A percentile compares a stretch with the other conserved stretches of the same genome.
Evolutionary conservation across 2,329 filamentous ascomycete species (phyloP).

Genomic region (Monosporascus cannonballus): DNA sequence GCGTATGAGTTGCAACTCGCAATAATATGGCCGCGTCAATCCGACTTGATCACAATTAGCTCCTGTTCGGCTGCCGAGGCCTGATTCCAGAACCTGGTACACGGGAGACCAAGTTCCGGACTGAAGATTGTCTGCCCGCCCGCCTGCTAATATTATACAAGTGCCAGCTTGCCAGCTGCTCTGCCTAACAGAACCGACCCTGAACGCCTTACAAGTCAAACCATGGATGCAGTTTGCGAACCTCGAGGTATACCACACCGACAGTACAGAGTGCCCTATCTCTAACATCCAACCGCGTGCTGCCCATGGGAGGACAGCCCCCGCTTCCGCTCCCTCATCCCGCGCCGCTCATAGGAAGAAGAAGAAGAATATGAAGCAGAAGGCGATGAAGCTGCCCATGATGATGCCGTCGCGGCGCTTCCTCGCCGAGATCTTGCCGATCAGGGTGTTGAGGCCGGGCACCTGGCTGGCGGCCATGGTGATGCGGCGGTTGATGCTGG

Average conservation of each 20-base stretch:
- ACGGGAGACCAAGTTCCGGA: background rate
- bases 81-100: background rate
- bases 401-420: slow-evolving; percentile 94
- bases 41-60: background rate
- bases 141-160: background rate
- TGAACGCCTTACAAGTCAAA: slow-evolving; percentile 1
- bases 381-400: slow-evolving; percentile 81
- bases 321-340: background rate
- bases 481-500: slow-evolving; percentile 86
- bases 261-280: background rate
- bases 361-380: slow-evolving; percentile 83
- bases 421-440: slow-evolving; percentile 87
- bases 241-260: background rate
- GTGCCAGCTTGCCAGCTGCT: background rate
- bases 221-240: background rate
- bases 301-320: no score
- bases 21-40: no score
- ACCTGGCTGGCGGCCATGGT: slow-evolving; percentile 84
- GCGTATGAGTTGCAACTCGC: no score
- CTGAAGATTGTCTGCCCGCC: background rate
- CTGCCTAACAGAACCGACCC: background rate
- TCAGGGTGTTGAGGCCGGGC: slow-evolving; percentile 86
- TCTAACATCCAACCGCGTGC: no score
- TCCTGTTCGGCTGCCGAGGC: background rate
- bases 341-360: slow-evolving; percentile 57